Conservation (phyloP, 2,329 filamentous ascomycete genomes). For the Pseudogymnoascus sp. region DNA sequence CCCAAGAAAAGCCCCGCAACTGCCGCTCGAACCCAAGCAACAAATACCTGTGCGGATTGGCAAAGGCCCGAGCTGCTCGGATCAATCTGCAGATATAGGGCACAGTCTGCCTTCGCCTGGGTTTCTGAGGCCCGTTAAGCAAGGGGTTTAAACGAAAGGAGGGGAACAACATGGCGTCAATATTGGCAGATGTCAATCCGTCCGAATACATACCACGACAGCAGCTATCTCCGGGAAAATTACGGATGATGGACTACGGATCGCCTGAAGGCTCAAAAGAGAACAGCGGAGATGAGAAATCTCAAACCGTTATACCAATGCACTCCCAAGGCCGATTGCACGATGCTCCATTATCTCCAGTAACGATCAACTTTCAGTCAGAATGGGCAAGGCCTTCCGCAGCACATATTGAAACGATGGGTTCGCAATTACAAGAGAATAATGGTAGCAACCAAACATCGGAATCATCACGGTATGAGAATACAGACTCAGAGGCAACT, state of each 20-base stretch:
- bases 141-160: slow-evolving; percentile 6
- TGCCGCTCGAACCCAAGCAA: background rate
- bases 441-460: background rate
- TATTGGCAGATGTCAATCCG: background rate
- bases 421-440: slow-evolving; percentile 17
- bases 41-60: background rate
- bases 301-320: slow-evolving; percentile 13
- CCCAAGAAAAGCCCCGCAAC: background rate
- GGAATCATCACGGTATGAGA: slow-evolving; percentile 12
- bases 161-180: background rate
- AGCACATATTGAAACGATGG: slow-evolving; percentile 39
- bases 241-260: slow-evolving; percentile 1
- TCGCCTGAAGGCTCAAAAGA: background rate
- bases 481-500: slow-evolving; percentile 12
- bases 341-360: slow-evolving; percentile 48
- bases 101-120: background rate
- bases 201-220: background rate
- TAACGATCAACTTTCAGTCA: slow-evolving; percentile 46
- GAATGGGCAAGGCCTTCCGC: slow-evolving; percentile 48
- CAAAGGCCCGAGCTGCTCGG: background rate
- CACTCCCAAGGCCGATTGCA: slow-evolving; percentile 34
- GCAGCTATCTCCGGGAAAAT: background rate
- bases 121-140: background rate
- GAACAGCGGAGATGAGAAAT: background rate
- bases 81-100: background rate